Evolutionary conservation across 257 asterid species (phyloP).

Genomic region (Petrea volubilis): DNA sequence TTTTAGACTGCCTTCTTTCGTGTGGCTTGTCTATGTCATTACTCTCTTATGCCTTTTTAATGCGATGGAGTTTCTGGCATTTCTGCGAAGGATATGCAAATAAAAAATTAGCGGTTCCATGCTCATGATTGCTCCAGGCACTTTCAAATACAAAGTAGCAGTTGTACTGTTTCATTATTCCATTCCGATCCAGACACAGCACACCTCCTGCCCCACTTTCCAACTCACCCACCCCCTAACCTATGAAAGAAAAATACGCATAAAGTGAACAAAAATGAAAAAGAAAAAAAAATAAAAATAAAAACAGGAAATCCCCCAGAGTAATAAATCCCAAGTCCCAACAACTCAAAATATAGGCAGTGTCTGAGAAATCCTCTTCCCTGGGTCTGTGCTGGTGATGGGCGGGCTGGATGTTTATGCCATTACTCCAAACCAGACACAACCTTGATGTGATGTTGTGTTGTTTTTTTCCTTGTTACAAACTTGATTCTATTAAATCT

Average conservation of each 20-base stretch:
- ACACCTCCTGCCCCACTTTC: no score
- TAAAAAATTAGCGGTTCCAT: no score
- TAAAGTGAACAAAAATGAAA: neutral
- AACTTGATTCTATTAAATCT: constrained; percentile 14
- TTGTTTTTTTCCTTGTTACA: neutral
- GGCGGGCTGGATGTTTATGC: neutral
- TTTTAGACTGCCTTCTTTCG: no score
- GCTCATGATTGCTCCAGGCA: no score
- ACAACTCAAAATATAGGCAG: neutral
- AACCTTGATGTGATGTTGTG: constrained; percentile 1
- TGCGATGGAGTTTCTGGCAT: no score
- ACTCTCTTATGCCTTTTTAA: no score
- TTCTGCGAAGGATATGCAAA: no score
- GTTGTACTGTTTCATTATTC: no score
- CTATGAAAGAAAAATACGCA: neutral
- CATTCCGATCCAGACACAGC: no score
- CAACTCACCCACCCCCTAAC: no score
- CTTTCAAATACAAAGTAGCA: no score
- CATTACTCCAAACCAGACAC: neutral
- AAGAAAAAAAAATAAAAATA: neutral
- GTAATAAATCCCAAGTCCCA: neutral
- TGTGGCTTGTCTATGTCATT: no score
- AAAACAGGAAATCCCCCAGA: neutral
- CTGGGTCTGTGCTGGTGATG: neutral
- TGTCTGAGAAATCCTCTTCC: neutral